Base-by-base conservation (phyloP, 768 basidiomycete genomes). In the Paxillus involutus region DNA sequence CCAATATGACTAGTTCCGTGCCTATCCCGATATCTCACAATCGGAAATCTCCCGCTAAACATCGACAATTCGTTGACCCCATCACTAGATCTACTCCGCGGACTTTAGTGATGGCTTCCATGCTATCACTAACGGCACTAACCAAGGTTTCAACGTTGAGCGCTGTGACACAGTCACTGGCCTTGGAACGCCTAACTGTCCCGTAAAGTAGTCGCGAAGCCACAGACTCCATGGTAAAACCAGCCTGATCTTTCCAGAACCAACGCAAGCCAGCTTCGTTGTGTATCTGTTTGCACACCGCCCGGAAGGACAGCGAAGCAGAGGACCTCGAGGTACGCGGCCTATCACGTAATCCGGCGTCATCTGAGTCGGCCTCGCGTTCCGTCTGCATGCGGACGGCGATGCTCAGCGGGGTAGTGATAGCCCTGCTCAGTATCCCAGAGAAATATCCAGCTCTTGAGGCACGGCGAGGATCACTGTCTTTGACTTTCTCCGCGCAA, bases 161-260 rank as follows among this genome's bases (percentile, higher is more conserved):
- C 2, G 21, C 21, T 21, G 21, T 1, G 21, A 21, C 21, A 1
- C 21, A 21, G 21, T 21, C 21, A 21, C 1, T 3, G 21, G 21
- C 21, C 21, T 21, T 21, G 21, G 21, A 21, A 21, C 21, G 3
- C 21, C 21, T 21, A 21, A 21, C 21, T 21, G n/a, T n/a, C n/a
- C n/a, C n/a, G n/a, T n/a, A n/a, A n/a, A n/a, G n/a, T n/a, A n/a
- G n/a, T n/a, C n/a, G n/a, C n/a, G n/a, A n/a, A n/a, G n/a, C n/a
- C n/a, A n/a, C n/a, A n/a, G n/a, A n/a, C n/a, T n/a, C n/a, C n/a
- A n/a, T n/a, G n/a, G n/a, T n/a, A n/a, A n/a, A n/a, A n/a, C n/a
- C n/a, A n/a, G n/a, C n/a, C 59, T 13, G 56, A 82, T 82, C 82
- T 63, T 75, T 70, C 83, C 83, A 85, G 60, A 85, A 85, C 1